Base-by-base conservation (phyloP, 768 basidiomycete genomes). In the Pleurotus eryngii region DNA sequence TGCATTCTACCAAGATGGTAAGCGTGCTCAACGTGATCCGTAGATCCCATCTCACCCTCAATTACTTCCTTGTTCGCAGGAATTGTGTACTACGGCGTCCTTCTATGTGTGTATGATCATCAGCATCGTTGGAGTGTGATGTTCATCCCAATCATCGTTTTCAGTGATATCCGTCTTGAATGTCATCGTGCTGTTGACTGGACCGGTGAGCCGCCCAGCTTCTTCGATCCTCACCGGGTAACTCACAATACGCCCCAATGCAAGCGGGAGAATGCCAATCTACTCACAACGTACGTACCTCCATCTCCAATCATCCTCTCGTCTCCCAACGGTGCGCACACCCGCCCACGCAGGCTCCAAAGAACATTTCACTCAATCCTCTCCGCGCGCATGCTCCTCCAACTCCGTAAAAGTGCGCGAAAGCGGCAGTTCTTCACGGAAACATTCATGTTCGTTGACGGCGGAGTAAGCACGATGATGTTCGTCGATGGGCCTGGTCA, bases 381-480 rank as follows among this genome's bases (percentile, higher is more conserved):
- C 42, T 57, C 57, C 17, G 38, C 57, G 3, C 45, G 57, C 15
- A 45, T 57, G 22, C 39, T 57, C n/a, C 57, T 57, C 30, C 27
- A 57, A 9, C 40, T 50, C 37, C 57, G 57, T 8, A 15, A 30
- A 3, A 26, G 26, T 11, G 24, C 35, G 1, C 12, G 11, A 18
- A 12, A 14, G 15, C 12, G 49, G 11, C 49, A 51, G 30, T 17
- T 30, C 30, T 51, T 51, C 49, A 8, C 49, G 27, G 37, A 51
- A 35, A 38, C 49, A 37, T 35, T 35, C 17, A 35, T 35, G n/a
- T 17, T 17, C 27, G 35, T 38, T 6, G 47, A 24, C 17, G 47
- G 24, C 30, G 49, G 26, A 20, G 47, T 51, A n/a, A 51, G 49
- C 30, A 30, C 27, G 9, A n/a, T 51, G 49, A 30, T 51, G 30